Evolutionary conservation across 176 grass and related monocot genomes (phyloP).

Genomic region (Miscanthus lutarioriparius): DNA sequence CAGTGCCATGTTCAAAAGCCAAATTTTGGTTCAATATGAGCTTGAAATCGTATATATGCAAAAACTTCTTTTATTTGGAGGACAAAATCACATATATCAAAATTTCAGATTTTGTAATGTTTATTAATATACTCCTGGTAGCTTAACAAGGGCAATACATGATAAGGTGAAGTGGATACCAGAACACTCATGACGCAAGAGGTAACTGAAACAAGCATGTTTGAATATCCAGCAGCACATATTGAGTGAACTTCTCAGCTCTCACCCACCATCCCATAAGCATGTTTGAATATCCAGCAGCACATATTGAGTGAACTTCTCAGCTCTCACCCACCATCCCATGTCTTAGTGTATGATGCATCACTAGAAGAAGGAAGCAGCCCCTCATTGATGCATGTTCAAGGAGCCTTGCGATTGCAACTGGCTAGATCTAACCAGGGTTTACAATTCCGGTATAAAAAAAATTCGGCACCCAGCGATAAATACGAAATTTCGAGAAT

Average conservation of each 20-base stretch:
- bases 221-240: not conserved
- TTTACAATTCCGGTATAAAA: no score
- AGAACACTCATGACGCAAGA: not conserved
- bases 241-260: not conserved
- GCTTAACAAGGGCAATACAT: not conserved
- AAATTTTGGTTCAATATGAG: not conserved
- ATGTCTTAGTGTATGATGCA: not conserved
- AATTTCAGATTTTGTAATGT: not conserved
- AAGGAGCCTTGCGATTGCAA: not conserved
- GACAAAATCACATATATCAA: not conserved
- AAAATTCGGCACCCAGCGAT: no score
- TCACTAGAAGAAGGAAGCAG: no score
- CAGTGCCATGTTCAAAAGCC: not conserved
- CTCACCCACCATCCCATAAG: not conserved
- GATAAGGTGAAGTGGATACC: not conserved
- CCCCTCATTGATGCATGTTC: not conserved
- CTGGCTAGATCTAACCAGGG: not conserved
- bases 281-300: no score
- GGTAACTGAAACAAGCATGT: slow-evolving; percentile 5
- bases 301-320: no score
- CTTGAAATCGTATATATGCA: not conserved
- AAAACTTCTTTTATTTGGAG: not conserved
- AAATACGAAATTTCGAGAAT: no score
- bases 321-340: no score
- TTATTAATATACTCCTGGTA: not conserved